Conservation (phyloP, 208 protist species). For the Trypanosoma caninum region DNA sequence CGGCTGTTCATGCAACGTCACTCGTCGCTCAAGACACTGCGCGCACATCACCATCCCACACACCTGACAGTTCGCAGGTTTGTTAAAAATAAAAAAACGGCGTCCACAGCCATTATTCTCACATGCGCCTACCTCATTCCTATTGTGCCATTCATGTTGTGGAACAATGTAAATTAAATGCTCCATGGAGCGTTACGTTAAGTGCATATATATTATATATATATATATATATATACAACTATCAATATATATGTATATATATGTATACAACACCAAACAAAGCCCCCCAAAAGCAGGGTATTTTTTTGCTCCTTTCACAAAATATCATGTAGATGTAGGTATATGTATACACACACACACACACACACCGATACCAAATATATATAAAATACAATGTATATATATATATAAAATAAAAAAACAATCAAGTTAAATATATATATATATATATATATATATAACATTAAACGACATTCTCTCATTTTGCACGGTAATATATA, state of each 20-base stretch:
- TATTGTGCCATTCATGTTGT: conserved; percentile 33
- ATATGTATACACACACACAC: too few species aligned
- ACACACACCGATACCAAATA: too few species aligned
- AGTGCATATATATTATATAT: background rate
- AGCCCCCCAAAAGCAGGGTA: too few species aligned
- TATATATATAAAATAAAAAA: too few species aligned
- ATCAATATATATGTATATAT: background rate
- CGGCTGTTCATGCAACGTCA: conserved; percentile 40
- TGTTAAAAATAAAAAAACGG: conserved; percentile 36
- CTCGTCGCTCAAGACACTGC: conserved; percentile 33
- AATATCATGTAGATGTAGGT: too few species aligned
- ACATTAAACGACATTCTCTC: too few species aligned
- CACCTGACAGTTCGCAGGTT: conserved; percentile 44
- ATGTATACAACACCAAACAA: background rate
- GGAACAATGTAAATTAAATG: conserved; percentile 34
- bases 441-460: too few species aligned
- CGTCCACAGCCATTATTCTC: conserved; percentile 33
- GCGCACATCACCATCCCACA: conserved; percentile 60
- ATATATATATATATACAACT: background rate
- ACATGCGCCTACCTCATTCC: conserved; percentile 27
- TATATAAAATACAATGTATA: too few species aligned
- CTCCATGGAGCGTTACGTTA: background rate
- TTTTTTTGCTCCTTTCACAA: too few species aligned
- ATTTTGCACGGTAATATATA: too few species aligned
- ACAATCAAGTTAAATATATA: too few species aligned